Evolutionary conservation across 129 eudicot species (phyloP), one percentile per base, ranked within the genome.

Genomic region (Pseudognaphalium luteoalbum): DNA sequence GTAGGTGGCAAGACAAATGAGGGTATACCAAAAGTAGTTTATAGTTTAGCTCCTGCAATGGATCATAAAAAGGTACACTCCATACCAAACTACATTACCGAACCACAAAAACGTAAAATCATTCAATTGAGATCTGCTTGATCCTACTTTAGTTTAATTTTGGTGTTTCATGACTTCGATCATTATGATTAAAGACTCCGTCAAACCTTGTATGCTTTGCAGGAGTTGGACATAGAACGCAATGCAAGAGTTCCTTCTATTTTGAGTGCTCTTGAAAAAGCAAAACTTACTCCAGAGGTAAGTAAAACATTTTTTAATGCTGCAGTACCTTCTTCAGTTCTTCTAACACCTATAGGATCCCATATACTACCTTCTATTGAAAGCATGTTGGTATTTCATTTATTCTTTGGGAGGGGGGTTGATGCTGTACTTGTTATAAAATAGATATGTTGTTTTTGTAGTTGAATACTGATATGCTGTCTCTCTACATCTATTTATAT

Each of bases 261-360:
- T 78, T 78, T 83, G 47, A 66, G 7, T 76, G 90, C 90, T 77
- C 96, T 93, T 66, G 85, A 87, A 74, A 83, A 83, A 74, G 76
- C 88, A 90, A 80, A 86, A 81, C 86, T 93, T 68, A 90, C 95
- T 66, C 83, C 98, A 61, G 81, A 90, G 96, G 98, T 93, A 86
- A 12, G 2, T 5, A 34, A 0, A 3, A 34, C 39, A 34, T 34
- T 0, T 4, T 3, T 34, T 34, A 5, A 34, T 34, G 39, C 6
- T 34, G 37, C 4, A 4, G 37, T 34, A 34, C 37, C 37, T 34
- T 65, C 72, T 17, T n/a, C n/a, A n/a, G n/a, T n/a, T n/a, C n/a
- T n/a, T n/a, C n/a, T n/a, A n/a, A n/a, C n/a, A n/a, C n/a, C n/a
- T n/a, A n/a, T n/a, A n/a, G n/a, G n/a, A n/a, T n/a, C 28, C 28